phyloP scores from a whole-genome alignment of 2,329 filamentous ascomycete species.

The Anthostomella pinea region DNA sequence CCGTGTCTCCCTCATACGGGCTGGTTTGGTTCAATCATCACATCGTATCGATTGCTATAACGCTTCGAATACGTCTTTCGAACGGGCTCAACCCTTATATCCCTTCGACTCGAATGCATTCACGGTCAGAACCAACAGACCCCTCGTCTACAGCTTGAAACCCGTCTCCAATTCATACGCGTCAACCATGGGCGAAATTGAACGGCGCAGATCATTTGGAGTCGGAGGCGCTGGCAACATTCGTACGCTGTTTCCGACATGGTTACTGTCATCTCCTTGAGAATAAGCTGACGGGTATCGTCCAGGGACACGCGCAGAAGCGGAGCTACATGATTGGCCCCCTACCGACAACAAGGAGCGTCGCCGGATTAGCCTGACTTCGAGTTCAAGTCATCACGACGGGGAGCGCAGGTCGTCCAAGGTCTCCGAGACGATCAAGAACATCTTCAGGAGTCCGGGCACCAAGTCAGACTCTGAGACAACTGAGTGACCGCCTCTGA shows the following conservation, averaged over 20 bases:
- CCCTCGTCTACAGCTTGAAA: constrained; percentile 2
- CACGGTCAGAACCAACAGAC: constrained; percentile 1
- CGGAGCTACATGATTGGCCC: constrained; percentile 17
- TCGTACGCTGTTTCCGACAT: constrained; percentile 15
- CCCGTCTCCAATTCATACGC: neutral
- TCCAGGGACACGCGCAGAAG: constrained; percentile 26
- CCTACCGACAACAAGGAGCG: constrained; percentile 16
- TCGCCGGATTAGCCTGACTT: constrained; percentile 19
- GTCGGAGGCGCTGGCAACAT: constrained; percentile 31
- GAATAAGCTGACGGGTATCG: neutral
- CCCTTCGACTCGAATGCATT: constrained; percentile 4
- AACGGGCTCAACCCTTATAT: no score
- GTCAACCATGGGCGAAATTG: constrained; percentile 7
- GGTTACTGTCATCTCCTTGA: neutral
- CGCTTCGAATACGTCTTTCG: no score
- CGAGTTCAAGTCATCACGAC: constrained; percentile 6
- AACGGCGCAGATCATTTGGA: constrained; percentile 26
- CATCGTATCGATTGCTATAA: no score
- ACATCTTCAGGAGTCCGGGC: constrained; percentile 11
- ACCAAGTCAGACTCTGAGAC: constrained; percentile 7
- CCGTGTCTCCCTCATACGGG: no score
- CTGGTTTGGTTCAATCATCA: no score
- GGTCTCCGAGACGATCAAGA: constrained; percentile 21
- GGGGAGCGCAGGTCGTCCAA: constrained; percentile 18
- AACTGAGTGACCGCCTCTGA: constrained; percentile 13